Conservation (phyloP, 208 protist species). For the Plasmodiophora brassicae region DNA sequence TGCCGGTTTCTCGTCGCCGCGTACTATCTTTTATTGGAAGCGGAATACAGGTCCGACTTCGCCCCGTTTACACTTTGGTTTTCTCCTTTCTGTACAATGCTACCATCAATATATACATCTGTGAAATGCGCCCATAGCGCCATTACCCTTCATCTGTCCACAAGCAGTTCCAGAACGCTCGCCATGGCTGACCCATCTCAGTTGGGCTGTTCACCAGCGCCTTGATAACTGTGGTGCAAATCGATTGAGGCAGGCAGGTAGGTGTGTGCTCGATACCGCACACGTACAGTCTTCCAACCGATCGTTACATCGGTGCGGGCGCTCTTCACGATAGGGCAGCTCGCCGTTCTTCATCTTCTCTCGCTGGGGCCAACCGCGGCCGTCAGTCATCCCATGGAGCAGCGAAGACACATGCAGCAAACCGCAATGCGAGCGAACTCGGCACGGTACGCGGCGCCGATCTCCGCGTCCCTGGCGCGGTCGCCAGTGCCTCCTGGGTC, state of each 20-base stretch:
- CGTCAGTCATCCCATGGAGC: too few species aligned
- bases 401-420: too few species aligned
- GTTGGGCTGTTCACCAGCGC: too few species aligned
- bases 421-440: too few species aligned
- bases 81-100: neutral
- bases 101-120: neutral
- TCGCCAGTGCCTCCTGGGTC: too few species aligned
- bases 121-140: neutral
- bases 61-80: neutral
- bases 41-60: neutral
- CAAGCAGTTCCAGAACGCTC: neutral
- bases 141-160: neutral
- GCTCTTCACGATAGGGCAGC: neutral
- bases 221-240: too few species aligned
- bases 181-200: neutral
- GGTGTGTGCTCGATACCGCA: neutral
- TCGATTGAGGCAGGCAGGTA: too few species aligned
- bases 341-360: neutral
- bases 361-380: too few species aligned
- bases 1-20: neutral
- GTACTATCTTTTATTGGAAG: neutral
- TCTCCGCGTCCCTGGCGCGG: too few species aligned
- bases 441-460: too few species aligned
- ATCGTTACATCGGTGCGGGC: neutral
- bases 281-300: slow-evolving; percentile 12